Evolutionary conservation across 1,139 yeast species (phyloP).

Genomic region (Hansenula lynferdii): DNA sequence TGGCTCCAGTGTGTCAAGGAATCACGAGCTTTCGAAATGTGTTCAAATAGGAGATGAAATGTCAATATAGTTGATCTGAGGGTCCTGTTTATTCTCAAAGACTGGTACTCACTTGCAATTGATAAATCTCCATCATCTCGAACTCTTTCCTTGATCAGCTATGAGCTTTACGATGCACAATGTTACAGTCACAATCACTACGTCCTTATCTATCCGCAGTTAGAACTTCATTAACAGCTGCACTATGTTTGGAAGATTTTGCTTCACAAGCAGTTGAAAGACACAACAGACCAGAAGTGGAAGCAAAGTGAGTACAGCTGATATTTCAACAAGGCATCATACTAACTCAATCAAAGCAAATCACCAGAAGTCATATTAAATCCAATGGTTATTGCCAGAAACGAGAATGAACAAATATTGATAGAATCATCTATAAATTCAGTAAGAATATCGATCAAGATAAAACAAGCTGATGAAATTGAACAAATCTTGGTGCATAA

Average conservation of each 20-base stretch:
- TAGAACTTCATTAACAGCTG: conserved; percentile 89
- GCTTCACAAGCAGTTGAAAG: conserved; percentile 95
- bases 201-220: conserved; percentile 95
- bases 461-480: conserved; percentile 97
- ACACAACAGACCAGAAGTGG: conserved; percentile 96
- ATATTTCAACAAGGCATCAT: too few relatives aligned
- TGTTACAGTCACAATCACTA: conserved; percentile 72
- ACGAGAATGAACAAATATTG: conserved; percentile 87
- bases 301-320: conserved; percentile 46
- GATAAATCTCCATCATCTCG: too few relatives aligned
- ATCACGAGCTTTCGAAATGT: not conserved
- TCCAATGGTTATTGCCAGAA: conserved; percentile 88
- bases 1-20: too few relatives aligned
- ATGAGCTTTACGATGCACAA: not conserved
- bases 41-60: conserved; percentile 1
- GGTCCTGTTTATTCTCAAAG: too few relatives aligned
- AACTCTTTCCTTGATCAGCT: too few relatives aligned
- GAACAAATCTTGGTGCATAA: conserved; percentile 92
- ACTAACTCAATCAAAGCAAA: conserved; percentile 35
- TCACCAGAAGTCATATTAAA: conserved; percentile 81
- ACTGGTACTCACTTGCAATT: too few relatives aligned
- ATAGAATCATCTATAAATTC: conserved; percentile 95
- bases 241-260: conserved; percentile 91
- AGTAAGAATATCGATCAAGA: conserved; percentile 80
- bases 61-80: too few relatives aligned